phyloP scores from a whole-genome alignment of 139 green algal species.

The Chlorella sp. region DNA sequence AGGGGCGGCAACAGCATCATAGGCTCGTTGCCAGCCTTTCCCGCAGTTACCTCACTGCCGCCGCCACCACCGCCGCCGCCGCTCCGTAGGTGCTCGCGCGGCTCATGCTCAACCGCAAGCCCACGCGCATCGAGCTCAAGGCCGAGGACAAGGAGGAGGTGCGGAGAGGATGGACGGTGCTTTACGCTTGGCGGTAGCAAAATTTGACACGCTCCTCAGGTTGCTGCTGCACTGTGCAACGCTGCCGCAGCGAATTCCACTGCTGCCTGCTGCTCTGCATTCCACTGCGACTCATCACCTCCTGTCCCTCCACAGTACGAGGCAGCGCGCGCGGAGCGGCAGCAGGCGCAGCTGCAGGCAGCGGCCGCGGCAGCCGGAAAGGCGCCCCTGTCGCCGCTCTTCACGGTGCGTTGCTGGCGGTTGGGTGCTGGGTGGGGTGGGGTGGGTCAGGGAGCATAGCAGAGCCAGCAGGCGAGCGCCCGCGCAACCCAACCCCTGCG shows the following conservation, averaged over 20 bases:
- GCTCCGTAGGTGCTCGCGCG: neutral
- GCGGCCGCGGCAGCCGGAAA: conserved; percentile 26
- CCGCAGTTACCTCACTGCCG: too few relatives aligned
- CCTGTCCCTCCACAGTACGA: conserved; percentile 35
- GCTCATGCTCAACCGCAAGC: conserved; percentile 80
- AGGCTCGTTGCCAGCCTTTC: too few relatives aligned
- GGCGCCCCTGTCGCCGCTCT: conserved; percentile 39
- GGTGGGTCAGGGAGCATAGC: too few relatives aligned
- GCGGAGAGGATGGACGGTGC: neutral
- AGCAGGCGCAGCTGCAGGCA: conserved; percentile 18
- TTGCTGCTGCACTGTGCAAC: too few relatives aligned
- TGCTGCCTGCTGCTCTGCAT: neutral
- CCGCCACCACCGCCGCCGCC: too few relatives aligned
- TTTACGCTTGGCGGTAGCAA: too few relatives aligned
- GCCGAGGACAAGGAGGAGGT: conserved; percentile 88
- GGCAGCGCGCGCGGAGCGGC: conserved; percentile 21
- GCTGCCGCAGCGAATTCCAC: neutral
- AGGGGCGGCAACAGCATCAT: too few relatives aligned
- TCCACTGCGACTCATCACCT: too few relatives aligned
- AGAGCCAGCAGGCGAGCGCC: too few relatives aligned
- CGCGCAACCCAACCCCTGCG: too few relatives aligned
- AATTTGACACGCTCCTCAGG: too few relatives aligned
- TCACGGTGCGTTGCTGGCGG: neutral
- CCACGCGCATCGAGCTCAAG: conserved; percentile 89
- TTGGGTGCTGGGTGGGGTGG: too few relatives aligned